Conservation (phyloP, 441 rosid species). For the Theobroma grandiflorum region DNA sequence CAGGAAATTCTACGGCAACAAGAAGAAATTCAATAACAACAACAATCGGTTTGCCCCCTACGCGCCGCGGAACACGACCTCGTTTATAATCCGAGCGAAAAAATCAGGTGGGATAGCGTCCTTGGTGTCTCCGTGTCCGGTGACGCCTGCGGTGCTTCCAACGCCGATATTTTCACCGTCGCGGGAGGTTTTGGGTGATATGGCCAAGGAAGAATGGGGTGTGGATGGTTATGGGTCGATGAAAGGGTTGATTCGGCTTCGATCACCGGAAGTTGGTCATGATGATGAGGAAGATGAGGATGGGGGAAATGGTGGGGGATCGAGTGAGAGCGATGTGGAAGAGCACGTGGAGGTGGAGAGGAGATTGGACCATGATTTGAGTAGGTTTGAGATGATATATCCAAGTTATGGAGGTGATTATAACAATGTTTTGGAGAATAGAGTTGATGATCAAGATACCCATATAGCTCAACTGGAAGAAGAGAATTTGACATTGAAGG, state of each 20-base stretch:
- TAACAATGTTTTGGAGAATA: constrained; percentile 83
- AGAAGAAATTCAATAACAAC: constrained; percentile 69
- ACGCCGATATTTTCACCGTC: constrained; percentile 89
- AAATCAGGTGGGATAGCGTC: constrained; percentile 94
- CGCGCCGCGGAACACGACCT: constrained; percentile 93
- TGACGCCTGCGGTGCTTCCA: constrained; percentile 86
- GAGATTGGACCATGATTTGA: constrained; percentile 93
- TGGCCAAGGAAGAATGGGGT: constrained; percentile 98
- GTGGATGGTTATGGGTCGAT: constrained; percentile 98
- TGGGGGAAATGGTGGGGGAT: constrained; percentile 84
- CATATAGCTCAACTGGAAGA: constrained; percentile 94
- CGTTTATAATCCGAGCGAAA: constrained; percentile 86
- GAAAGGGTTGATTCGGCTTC: constrained; percentile 90
- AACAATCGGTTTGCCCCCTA: constrained; percentile 71
- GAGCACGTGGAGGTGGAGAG: constrained; percentile 96
- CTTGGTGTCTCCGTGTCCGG: constrained; percentile 88
- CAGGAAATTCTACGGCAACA: constrained; percentile 61
- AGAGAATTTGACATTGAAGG: constrained; percentile 89
- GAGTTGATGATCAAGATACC: constrained; percentile 95
- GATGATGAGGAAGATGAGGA: constrained; percentile 94
- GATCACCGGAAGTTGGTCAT: constrained; percentile 62
- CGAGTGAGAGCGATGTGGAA: constrained; percentile 97
- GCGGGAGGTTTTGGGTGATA: constrained; percentile 86
- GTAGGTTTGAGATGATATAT: constrained; percentile 96
- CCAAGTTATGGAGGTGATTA: constrained; percentile 73